Base-by-base conservation (phyloP, 2,329 filamentous ascomycete species). In the Bipolaris cookei region DNA sequence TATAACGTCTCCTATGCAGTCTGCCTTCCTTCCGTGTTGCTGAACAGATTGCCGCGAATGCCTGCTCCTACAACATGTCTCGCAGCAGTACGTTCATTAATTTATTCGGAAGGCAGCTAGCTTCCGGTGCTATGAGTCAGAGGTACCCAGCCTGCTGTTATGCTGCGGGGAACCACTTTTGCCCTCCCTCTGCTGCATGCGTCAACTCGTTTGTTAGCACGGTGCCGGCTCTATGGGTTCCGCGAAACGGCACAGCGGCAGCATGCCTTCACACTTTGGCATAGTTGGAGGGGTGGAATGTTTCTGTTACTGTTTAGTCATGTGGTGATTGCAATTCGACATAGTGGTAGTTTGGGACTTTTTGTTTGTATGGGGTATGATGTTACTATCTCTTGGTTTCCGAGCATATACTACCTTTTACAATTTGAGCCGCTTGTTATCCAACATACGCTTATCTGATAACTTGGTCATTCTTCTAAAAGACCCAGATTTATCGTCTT, bases 11-110 rank as follows among this genome's bases (percentile, higher is more conserved):
- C 20, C 10, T 25, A 37, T 48, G 48, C 30, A 58, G 11, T 48
- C 42, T 51, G 32, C 56, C 60, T 58, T 54, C 59, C 60, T 58
- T 58, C 57, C 53, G 55, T 38, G 13, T 30, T 16, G 37, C 38
- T 51, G 45, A 14, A 16, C 1, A 39, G 18, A 21, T 10, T 13
- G 21, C 30, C 51, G 39, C 43, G 32, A 18, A 30, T 43, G 21
- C 32, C 51, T 34, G 11, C 37, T 28, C 37, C 28, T 32, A 42
- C 18, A 8, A n/a, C 34, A 45, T 42, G 11, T 25, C 28, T 56
- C 43, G 28, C 23, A 35, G 43, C 49, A 16, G 28, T 21, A 50
- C 32, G 13, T 30, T 20, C 30, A 32, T 20, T 28, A 23, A 23
- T 18, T 3, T 44, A 51, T 37, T 52, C 41, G 43, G 54, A 14